phyloP scores from a whole-genome alignment of 78 protist species.

The slime mould (Dictyostelium discoideum) region dicty_2.7 NC_007091.3:897001-897500 shows the following conservation, averaged over 20 bases:
- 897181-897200: constrained; percentile 8
- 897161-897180: not conserved
- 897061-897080: not conserved
- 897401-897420: constrained; percentile 37
- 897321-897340: constrained; percentile 32
- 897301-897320: constrained; percentile 7
- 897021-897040: constrained; percentile 24
- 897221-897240: constrained; percentile 19
- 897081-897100: constrained; percentile 48
- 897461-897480: constrained; percentile 29
- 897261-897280: constrained; percentile 75
- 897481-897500: constrained; percentile 26
- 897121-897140: constrained; percentile 44
- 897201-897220: not conserved
- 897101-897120: not conserved
- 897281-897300: constrained; percentile 56
- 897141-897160: not conserved
- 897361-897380: not conserved
- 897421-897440: constrained; percentile 58
- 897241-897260: constrained; percentile 29
- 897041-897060: constrained; percentile 37
- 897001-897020: constrained; percentile 27
- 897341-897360: constrained; percentile 17
- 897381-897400: constrained; percentile 22
- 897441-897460: constrained; percentile 45